Base-by-base conservation (phyloP, 768 basidiomycete genomes). In the Trametes cubensis region DNA sequence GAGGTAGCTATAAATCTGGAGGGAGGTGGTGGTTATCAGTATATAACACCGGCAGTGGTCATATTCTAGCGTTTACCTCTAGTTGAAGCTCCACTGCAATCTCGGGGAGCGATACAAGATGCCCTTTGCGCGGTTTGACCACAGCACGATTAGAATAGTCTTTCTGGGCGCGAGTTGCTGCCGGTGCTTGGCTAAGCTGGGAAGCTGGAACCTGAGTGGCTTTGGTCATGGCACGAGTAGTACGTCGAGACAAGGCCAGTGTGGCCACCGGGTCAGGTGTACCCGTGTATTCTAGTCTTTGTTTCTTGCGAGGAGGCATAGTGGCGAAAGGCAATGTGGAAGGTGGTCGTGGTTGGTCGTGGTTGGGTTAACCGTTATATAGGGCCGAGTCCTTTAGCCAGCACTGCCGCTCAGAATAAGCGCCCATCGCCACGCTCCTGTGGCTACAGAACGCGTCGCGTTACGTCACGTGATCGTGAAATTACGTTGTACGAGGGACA, bases 1-100 rank as follows among this genome's bases (percentile, higher is more conserved):
- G 6, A 62, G 42, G 40, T 57, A 21, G 38, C 42, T 26, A 44
- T 45, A 62, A 39, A 62, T 41, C 61, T 62, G 11, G n/a, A 20
- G 15, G 14, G 0, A 14, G 10, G 17, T 5, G 21, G 28, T 17
- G 42, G 20, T 17, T 10, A 6, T 44, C 42, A 44, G 17, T 10
- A 25, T 23, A 2, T 2, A 11, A 48, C 23, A 23, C 15, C 15
- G 47, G 14, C n/a, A 48, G n/a, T n/a, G n/a, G n/a, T n/a, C 23
- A 10, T 23, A 5, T 4, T 25, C 3, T 15, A 5, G 47, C 18
- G 49, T 28, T 34, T 11, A 50, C 49, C 28, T 50, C 49, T 10
- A 30, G 28, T 28, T 50, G 49, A 15, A 50, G 34, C 28, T 50
- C 49, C 4, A 50, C 7, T 7, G 49, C 49, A 18, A 50, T 28